Percentiles rank a stretch among this genome's conserved stretches.
Evolutionary conservation across 2,329 filamentous ascomycete species (phyloP).

Genomic region (Arachnopeziza araneosa): DNA sequence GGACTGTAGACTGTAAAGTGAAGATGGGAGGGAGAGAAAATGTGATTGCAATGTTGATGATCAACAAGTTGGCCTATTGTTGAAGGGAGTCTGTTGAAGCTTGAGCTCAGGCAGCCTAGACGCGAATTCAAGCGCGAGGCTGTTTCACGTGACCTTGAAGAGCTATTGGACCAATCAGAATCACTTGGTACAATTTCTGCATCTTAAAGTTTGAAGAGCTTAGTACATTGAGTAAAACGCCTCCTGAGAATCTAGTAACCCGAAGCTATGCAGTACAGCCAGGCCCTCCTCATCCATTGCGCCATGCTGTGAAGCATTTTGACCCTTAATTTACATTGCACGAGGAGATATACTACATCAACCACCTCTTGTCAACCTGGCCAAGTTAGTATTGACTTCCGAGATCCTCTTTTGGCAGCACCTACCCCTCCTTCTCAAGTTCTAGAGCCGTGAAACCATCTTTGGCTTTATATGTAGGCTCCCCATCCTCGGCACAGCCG

Average conservation of each 20-base stretch:
- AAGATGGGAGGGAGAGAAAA: neutral
- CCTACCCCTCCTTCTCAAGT: constrained; percentile 28
- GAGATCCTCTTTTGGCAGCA: neutral
- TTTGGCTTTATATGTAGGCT: constrained; percentile 33
- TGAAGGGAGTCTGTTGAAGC: constrained; percentile 19
- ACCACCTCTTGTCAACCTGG: constrained; percentile 22
- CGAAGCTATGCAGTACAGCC: neutral
- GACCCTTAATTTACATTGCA: neutral
- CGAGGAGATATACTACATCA: constrained; percentile 3
- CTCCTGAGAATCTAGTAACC: neutral
- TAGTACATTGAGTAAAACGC: neutral
- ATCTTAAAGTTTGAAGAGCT: neutral
- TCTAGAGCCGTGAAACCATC: constrained; percentile 27
- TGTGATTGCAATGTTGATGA: neutral
- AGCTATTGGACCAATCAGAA: neutral
- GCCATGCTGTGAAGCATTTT: constrained; percentile 8
- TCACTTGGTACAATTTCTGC: neutral
- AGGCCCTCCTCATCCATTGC: neutral
- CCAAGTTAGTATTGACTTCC: constrained; percentile 11
- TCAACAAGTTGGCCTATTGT: constrained; percentile 7
- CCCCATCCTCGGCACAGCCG: constrained; percentile 61
- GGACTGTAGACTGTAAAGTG: constrained; percentile 3
- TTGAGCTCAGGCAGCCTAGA: constrained; percentile 13
- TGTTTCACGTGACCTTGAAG: constrained; percentile 7
- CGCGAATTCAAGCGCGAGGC: constrained; percentile 15